These are phyloP conservation scores for Elaphomyces granulatus DNA, from an alignment of 495 filamentous ascomycete genomes.

Conservation along the genomic window DNA sequence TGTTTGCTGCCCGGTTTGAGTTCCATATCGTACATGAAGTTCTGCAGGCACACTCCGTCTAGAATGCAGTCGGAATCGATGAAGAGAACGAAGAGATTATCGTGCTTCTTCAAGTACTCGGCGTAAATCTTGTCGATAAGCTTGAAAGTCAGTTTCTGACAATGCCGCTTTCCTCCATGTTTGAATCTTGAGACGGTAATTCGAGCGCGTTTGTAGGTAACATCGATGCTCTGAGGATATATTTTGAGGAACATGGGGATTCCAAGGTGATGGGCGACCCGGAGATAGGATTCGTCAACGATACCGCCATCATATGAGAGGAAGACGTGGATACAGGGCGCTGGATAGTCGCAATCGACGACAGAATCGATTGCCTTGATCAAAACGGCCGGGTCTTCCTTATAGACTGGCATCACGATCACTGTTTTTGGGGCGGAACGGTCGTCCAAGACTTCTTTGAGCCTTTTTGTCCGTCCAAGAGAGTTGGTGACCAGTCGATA, in stretches of 20 bases:
- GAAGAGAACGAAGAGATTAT: constrained; percentile 91
- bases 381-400: constrained; percentile 76
- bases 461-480: constrained; percentile 62
- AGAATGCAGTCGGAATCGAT: constrained; percentile 98
- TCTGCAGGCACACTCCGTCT: constrained; percentile 84
- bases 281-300: constrained; percentile 79
- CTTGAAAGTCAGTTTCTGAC: constrained; percentile 88
- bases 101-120: constrained; percentile 74
- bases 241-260: constrained; percentile 61
- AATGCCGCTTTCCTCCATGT: constrained; percentile 86
- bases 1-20: constrained; percentile 83
- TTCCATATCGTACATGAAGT: constrained; percentile 99
- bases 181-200: constrained; percentile 89
- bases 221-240: constrained; percentile 86
- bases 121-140: constrained; percentile 89
- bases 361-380: constrained; percentile 84
- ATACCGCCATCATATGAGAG: constrained; percentile 88
- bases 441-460: constrained; percentile 77
- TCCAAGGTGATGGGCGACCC: constrained; percentile 75
- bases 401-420: constrained; percentile 95
- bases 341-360: constrained; percentile 88
- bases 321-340: constrained; percentile 89
- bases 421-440: constrained; percentile 83
- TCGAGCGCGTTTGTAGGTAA: constrained; percentile 64
- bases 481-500: constrained; percentile 79